phyloP scores from a whole-genome alignment of 2,329 filamentous ascomycete genomes.

The Phialocephala subalpina region DNA sequence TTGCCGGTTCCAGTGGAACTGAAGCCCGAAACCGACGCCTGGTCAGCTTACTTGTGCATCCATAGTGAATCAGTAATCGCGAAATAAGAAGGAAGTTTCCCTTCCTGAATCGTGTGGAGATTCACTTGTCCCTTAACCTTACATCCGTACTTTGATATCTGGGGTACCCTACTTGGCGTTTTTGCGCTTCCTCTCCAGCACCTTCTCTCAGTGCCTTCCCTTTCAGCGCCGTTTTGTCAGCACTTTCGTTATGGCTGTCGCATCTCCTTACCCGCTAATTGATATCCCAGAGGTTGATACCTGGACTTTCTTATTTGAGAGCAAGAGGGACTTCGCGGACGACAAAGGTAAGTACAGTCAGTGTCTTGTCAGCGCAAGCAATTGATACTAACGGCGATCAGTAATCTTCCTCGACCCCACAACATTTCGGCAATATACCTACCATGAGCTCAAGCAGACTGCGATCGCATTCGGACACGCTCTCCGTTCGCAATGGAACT shows the following conservation, averaged over 20 bases:
- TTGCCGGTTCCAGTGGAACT: too few relatives aligned
- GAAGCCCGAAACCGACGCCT: not conserved
- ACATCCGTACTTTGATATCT: not conserved
- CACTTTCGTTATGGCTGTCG: constrained; percentile 14
- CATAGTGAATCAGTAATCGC: constrained; percentile 2
- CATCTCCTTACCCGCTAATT: constrained; percentile 53
- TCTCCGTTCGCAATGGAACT: constrained; percentile 74
- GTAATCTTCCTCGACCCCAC: constrained; percentile 52
- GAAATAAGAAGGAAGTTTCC: not conserved
- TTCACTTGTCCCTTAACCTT: too few relatives aligned
- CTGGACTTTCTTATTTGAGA: constrained; percentile 79
- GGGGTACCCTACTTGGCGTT: not conserved
- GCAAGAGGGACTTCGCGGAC: constrained; percentile 69
- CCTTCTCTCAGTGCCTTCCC: not conserved
- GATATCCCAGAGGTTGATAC: constrained; percentile 78
- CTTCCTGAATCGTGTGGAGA: not conserved
- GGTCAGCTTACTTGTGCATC: not conserved
- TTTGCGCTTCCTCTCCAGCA: too few relatives aligned
- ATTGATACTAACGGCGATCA: constrained; percentile 2
- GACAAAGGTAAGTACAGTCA: constrained; percentile 66
- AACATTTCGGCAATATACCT: constrained; percentile 72
- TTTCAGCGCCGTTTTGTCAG: not conserved
- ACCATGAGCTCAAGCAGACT: constrained; percentile 66
- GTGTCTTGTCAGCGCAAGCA: not conserved
- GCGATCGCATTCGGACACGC: constrained; percentile 79